These are phyloP conservation scores for Colletotrichum cuscutae DNA, from an alignment of 2,329 filamentous ascomycete species.

Conservation along the genomic window DNA sequence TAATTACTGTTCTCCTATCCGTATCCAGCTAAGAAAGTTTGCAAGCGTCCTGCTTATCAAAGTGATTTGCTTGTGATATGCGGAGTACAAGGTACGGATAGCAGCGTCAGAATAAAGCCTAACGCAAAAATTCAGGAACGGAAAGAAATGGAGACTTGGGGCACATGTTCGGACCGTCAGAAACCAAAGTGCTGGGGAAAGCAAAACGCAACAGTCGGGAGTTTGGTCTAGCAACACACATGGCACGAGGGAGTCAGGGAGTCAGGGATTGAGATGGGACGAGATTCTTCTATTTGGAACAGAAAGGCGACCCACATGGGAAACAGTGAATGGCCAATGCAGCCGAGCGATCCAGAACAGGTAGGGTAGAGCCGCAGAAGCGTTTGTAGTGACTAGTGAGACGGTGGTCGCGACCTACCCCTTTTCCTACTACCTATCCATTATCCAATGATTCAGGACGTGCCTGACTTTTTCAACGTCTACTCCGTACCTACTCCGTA, in stretches of 20 bases:
- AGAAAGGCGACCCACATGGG: background rate
- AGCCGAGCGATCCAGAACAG: background rate
- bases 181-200: slow-evolving; percentile 1
- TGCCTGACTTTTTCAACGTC: too few species aligned
- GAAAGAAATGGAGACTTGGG: background rate
- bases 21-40: background rate
- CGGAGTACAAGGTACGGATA: background rate
- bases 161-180: slow-evolving; percentile 24
- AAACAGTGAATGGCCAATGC: background rate
- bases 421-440: background rate
- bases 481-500: too few species aligned
- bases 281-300: slow-evolving; percentile 5
- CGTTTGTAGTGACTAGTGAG: slow-evolving; percentile 14
- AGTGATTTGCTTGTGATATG: background rate
- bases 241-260: background rate
- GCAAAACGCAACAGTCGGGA: slow-evolving; percentile 1
- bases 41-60: background rate
- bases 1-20: background rate
- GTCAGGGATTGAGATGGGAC: slow-evolving; percentile 12
- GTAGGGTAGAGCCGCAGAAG: background rate
- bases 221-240: background rate
- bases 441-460: too few species aligned
- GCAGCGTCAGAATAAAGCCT: background rate
- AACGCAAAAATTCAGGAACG: background rate
- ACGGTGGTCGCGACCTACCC: slow-evolving; percentile 3